phyloP scores from a whole-genome alignment of 768 basidiomycete genomes.

The Gymnopilus dilepis region DNA sequence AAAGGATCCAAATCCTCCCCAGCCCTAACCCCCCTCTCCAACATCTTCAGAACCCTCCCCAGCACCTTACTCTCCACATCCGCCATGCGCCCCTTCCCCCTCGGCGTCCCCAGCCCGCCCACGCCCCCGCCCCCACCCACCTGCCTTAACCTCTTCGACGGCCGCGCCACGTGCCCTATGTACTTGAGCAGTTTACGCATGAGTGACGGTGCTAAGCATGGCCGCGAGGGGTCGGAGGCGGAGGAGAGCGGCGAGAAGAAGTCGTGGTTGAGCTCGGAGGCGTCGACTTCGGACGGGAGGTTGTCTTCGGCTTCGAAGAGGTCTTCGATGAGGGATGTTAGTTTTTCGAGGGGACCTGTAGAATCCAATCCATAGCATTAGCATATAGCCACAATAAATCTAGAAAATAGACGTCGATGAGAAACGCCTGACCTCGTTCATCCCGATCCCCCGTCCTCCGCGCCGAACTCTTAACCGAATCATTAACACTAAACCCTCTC shows the following conservation, averaged over 20 bases:
- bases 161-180: slow-evolving; percentile 69
- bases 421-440: slow-evolving; percentile 60
- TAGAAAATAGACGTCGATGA: slow-evolving; percentile 2
- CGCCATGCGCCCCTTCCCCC: slow-evolving; percentile 59
- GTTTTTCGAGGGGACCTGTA: slow-evolving; percentile 74
- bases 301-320: slow-evolving; percentile 86
- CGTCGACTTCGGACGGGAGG: slow-evolving; percentile 49
- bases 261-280: slow-evolving; percentile 68
- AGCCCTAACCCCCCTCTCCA: slow-evolving; percentile 79
- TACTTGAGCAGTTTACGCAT: slow-evolving; percentile 75
- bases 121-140: slow-evolving; percentile 39
- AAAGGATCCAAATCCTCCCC: slow-evolving; percentile 83
- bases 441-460: slow-evolving; percentile 77
- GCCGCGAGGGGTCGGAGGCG: slow-evolving; percentile 60
- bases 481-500: slow-evolving; percentile 26
- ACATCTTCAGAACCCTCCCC: slow-evolving; percentile 70
- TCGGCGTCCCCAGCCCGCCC: slow-evolving; percentile 49
- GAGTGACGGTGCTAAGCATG: slow-evolving; percentile 60
- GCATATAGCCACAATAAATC: too few relatives aligned
- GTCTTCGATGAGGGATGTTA: slow-evolving; percentile 79
- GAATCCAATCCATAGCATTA: not conserved
- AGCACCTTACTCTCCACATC: slow-evolving; percentile 71
- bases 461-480: slow-evolving; percentile 53
- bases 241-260: slow-evolving; percentile 68
- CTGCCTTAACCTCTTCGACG: slow-evolving; percentile 70